Evolutionary conservation across 2,329 filamentous ascomycete genomes (phyloP).

Genomic region (Diaporthe capsici): DNA sequence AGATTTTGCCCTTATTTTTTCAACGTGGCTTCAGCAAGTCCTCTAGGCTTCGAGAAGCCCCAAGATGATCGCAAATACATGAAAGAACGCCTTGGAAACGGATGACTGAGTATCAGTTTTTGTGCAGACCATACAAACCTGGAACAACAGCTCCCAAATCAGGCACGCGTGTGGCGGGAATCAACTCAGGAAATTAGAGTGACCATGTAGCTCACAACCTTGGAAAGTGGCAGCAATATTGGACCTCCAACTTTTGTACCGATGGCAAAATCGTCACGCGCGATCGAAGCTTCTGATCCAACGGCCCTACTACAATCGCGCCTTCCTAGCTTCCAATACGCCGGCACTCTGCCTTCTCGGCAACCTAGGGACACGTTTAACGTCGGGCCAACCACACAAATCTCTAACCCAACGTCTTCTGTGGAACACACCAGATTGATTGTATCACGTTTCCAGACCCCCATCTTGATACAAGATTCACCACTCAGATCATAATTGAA

Average conservation of each 20-base stretch:
- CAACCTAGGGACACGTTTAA: background rate
- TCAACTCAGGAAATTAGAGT: background rate
- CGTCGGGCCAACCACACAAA: background rate
- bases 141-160: background rate
- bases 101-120: background rate
- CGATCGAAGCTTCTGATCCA: background rate
- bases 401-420: too few species aligned
- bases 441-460: background rate
- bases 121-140: background rate
- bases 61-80: too few species aligned
- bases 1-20: background rate
- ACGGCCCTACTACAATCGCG: background rate
- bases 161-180: background rate
- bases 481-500: background rate
- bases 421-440: background rate
- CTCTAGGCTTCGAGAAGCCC: too few species aligned
- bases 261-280: background rate
- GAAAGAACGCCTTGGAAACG: background rate
- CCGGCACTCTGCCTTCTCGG: background rate
- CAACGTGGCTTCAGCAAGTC: background rate
- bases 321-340: background rate
- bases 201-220: background rate
- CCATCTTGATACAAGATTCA: background rate
- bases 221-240: background rate
- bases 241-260: background rate